Base-by-base conservation (phyloP, 228 moss, liverwort and hornwort genomes). In the Sphagnum fallax region DNA sequence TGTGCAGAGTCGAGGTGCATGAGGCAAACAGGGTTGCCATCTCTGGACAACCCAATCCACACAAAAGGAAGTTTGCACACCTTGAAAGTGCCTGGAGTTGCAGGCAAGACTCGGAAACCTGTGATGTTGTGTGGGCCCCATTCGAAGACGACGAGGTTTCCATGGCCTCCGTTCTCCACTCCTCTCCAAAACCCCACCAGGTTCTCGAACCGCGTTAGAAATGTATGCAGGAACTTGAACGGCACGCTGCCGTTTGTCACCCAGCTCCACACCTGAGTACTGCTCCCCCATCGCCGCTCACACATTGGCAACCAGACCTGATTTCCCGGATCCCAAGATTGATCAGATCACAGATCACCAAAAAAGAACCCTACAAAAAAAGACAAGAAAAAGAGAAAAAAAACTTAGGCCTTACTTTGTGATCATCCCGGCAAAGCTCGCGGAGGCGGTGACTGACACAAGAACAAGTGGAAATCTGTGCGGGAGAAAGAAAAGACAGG, bases 161-260 rank as follows among this genome's bases (percentile, higher is more conserved):
- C 91, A 63, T 82, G 82, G 67, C 78, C 79, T 5, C 71, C 86
- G 8, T 82, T 91, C 13, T 83, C 93, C 61, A 91, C 96, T 65
- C 90, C 96, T 73, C 96, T 87, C 96, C 96, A 97, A 69, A 93
- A 97, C 51, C 96, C 96, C 48, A 93, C 77, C 74, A 97, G 68
- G 82, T 97, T 97, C 52, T 81, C 88, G 70, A 88, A 87, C 65
- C 85, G 88, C 60, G 73, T 77, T 67, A 93, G 58, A 11, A 93
- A 73, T 10, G 77, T 77, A 69, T 88, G 66, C 14, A 97, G 81
- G 74, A 81, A 79, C 75, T 85, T 89, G 81, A 85, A 93, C 48
- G 81, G 66, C 49, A 90, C 85, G 67, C 77, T 84, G 6, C 90
- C 89, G 8, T 84, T 74, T 50, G 74, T 68, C 67, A 86, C 82